phyloP scores from a whole-genome alignment of 257 asterid genomes.

The Phtheirospermum japonicum region DNA sequence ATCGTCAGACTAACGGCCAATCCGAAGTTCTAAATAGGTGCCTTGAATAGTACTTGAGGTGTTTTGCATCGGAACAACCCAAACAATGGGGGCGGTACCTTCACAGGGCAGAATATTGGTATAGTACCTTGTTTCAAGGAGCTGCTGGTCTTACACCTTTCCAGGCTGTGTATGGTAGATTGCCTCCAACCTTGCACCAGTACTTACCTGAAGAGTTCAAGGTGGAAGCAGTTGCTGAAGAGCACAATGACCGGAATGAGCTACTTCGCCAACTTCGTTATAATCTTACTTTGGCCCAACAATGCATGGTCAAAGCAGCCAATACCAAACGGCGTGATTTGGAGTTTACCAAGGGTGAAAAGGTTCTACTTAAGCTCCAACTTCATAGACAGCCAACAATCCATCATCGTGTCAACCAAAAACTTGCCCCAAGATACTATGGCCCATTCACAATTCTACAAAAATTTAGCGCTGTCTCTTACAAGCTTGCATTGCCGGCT shows the following conservation, averaged over 20 bases:
- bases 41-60: too few relatives aligned
- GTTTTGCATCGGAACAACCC: constrained; percentile 1
- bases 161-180: background rate
- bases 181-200: too few relatives aligned
- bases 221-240: too few relatives aligned
- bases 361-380: background rate
- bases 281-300: too few relatives aligned
- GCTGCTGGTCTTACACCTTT: background rate
- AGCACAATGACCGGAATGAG: too few relatives aligned
- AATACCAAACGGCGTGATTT: too few relatives aligned
- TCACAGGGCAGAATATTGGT: background rate
- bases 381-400: background rate
- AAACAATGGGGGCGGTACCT: background rate
- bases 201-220: too few relatives aligned
- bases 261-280: too few relatives aligned
- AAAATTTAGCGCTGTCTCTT: background rate
- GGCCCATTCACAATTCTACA: background rate
- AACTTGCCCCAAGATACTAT: background rate
- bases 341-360: too few relatives aligned
- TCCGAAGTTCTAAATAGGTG: too few relatives aligned
- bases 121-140: background rate
- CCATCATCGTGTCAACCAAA: background rate
- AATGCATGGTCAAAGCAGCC: too few relatives aligned
- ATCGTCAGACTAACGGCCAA: too few relatives aligned
- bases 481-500: background rate